Conservation (phyloP, 176 grass and related monocot genomes). For the Pontederia paniculata region DNA sequence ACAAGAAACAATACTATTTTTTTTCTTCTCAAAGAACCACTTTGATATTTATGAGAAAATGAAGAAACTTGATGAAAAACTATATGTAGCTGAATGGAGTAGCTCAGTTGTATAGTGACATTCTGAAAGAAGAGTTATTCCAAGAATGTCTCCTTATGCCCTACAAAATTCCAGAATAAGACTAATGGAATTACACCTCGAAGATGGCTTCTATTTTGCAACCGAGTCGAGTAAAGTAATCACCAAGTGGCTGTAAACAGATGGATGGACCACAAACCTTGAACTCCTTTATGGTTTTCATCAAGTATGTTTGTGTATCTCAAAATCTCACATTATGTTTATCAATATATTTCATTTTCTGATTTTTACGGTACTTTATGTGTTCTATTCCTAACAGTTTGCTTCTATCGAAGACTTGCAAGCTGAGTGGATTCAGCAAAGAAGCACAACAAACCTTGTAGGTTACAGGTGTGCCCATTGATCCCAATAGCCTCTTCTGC, state of each 20-base stretch:
- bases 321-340: too few species aligned
- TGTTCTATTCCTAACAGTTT: conserved; percentile 32
- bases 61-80: conserved; percentile 13
- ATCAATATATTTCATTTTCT: conserved; percentile 4
- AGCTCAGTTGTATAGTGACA: conserved; percentile 67
- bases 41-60: conserved; percentile 7
- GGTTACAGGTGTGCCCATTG: conserved; percentile 41
- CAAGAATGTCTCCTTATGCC: conserved; percentile 55
- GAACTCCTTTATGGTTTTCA: conserved; percentile 59
- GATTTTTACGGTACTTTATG: conserved; percentile 8
- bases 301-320: conserved; percentile 27
- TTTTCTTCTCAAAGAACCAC: too few species aligned
- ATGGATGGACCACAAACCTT: conserved; percentile 58
- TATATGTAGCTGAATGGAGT: conserved; percentile 65
- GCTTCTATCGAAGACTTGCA: conserved; percentile 59
- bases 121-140: conserved; percentile 66
- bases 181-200: conserved; percentile 77
- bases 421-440: conserved; percentile 60
- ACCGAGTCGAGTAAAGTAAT: conserved; percentile 61
- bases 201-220: conserved; percentile 65
- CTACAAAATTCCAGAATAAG: conserved; percentile 71
- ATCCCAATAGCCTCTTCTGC: conserved; percentile 51
- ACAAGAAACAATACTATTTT: too few species aligned
- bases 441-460: conserved; percentile 58
- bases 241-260: conserved; percentile 59